These are phyloP conservation scores for Penicillium egyptiacum DNA, from an alignment of 495 filamentous ascomycete species.

Conservation along the genomic window DNA sequence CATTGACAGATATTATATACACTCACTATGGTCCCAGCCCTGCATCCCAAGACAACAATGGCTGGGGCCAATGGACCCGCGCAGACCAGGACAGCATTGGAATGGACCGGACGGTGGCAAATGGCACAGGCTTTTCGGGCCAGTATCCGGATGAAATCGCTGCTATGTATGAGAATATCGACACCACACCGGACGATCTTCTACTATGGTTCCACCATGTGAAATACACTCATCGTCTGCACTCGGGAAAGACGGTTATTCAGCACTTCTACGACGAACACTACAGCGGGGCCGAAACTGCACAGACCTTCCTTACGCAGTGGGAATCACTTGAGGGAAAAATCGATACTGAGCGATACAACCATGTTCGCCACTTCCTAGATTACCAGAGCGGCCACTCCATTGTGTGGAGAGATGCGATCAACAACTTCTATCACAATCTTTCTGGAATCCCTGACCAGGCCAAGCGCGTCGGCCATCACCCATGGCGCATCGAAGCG, in stretches of 20 bases:
- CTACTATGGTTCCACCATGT: constrained; percentile 79
- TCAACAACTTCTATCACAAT: constrained; percentile 60
- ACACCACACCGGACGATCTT: constrained; percentile 67
- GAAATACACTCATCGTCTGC: constrained; percentile 61
- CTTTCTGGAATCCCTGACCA: constrained; percentile 59
- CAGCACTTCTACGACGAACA: constrained; percentile 76
- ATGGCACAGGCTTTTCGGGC: constrained; percentile 63
- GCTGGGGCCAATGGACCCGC: constrained; percentile 73
- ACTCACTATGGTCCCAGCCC: constrained; percentile 69
- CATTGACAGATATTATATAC: constrained; percentile 65
- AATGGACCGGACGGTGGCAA: constrained; percentile 69
- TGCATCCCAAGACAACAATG: constrained; percentile 63
- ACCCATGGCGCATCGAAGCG: constrained; percentile 64
- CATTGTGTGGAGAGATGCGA: constrained; percentile 66
- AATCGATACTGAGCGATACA: constrained; percentile 62
- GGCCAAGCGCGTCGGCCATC: constrained; percentile 52
- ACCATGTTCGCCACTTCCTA: constrained; percentile 56
- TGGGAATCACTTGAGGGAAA: constrained; percentile 57
- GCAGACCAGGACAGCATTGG: constrained; percentile 59
- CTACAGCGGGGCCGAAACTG: constrained; percentile 60
- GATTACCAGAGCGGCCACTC: constrained; percentile 68
- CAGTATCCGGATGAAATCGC: constrained; percentile 65
- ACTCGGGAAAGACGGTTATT: constrained; percentile 68
- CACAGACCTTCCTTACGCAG: constrained; percentile 53
- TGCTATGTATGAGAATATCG: constrained; percentile 55